Evolutionary conservation across 2,329 filamentous ascomycete genomes (phyloP), one percentile per base, ranked within the genome.

Genomic region (Aureobasidium melanogenum): DNA sequence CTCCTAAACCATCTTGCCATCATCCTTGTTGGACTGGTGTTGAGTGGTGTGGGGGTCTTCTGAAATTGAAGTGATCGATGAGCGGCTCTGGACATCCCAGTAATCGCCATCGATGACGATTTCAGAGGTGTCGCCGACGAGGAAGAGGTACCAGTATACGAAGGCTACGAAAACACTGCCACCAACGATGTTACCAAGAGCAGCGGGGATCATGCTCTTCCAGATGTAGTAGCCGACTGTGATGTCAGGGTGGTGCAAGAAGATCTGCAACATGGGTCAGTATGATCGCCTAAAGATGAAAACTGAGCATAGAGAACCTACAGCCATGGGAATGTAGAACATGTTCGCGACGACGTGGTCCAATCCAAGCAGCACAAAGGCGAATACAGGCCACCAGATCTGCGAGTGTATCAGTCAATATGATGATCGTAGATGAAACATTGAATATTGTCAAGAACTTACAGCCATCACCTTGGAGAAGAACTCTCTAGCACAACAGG

Each of bases 141-240:
- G 54, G 39, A 62, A 62, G 14, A 80, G 69, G 61, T 80, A 80
- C 77, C 77, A 81, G 65, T 79, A 80, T n/a, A 77, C 77, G 0
- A 71, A 74, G 4, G 77, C 80, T 19, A 77, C 77, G 64, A 84
- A 83, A 1, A 82, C 47, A 0, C 72, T 74, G 1, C 82, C 82
- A 0, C 82, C 82, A 2, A 84, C 65, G 15, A 81, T 77, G 64
- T 84, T 84, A 0, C 82, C 82, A 1, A 84, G 65, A 2, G 78
- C 64, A 0, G 79, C 75, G 0, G 82, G 82, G 36, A 84, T 79
- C 64, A 83, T 77, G 1, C 76, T 79, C 66, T 84, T 83, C 79
- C 80, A 84, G 64, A 84, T 80, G 62, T 84, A 84, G 44, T 82
- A 71, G 0, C 76, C 73, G 0, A 81, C 74, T 0, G 71, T 76